These are phyloP conservation scores for Candida sojae DNA, from an alignment of 1,139 yeast genomes.

Conservation along the genomic window DNA sequence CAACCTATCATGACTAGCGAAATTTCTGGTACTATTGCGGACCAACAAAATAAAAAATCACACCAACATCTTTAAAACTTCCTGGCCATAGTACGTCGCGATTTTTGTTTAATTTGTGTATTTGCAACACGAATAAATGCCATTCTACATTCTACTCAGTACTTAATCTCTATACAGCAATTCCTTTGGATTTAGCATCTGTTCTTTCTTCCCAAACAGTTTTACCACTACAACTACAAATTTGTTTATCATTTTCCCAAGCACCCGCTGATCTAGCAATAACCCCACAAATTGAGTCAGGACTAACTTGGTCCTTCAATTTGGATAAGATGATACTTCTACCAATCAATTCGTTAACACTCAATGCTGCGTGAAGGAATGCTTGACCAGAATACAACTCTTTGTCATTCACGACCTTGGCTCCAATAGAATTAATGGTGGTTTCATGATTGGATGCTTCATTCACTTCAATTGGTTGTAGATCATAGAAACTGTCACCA, in stretches of 20 bases:
- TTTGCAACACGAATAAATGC: neutral
- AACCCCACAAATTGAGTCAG: conserved; percentile 71
- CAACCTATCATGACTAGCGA: no score
- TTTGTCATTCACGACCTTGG: conserved; percentile 22
- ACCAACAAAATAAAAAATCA: no score
- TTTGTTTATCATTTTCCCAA: conserved; percentile 93
- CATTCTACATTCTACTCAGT: neutral
- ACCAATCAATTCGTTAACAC: conserved; percentile 72
- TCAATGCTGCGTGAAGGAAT: conserved; percentile 59
- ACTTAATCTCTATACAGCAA: conserved; percentile 21
- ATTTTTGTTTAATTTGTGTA: no score
- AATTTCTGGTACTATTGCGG: no score
- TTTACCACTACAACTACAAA: conserved; percentile 93
- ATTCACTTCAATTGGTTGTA: conserved; percentile 50
- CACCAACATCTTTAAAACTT: no score
- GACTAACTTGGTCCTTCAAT: conserved; percentile 35
- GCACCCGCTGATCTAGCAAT: conserved; percentile 96
- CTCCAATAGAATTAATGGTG: conserved; percentile 42
- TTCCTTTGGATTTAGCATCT: conserved; percentile 66
- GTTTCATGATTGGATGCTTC: conserved; percentile 34
- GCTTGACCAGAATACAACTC: conserved; percentile 58
- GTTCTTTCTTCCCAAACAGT: conserved; percentile 93
- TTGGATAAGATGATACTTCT: conserved; percentile 69
- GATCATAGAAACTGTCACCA: conserved; percentile 51
- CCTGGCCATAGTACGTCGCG: no score